These are phyloP conservation scores for Euphorbia schlechtendalii DNA, from an alignment of 441 rosid genomes.

Conservation along the genomic window DNA sequence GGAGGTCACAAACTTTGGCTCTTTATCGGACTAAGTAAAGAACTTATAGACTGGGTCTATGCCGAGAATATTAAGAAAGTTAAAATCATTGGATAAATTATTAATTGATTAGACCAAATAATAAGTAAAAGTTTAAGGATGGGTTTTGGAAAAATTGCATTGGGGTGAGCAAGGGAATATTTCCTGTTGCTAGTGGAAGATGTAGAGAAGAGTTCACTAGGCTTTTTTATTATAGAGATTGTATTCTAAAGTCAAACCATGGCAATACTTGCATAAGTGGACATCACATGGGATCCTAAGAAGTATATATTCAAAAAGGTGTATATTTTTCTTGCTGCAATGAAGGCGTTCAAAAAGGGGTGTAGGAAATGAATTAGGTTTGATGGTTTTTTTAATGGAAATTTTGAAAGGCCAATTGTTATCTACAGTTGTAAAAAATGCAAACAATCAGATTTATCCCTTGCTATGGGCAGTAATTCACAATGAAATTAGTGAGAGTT, in stretches of 20 bases:
- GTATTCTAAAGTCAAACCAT: not conserved
- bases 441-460: not conserved
- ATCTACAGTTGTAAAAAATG: not conserved
- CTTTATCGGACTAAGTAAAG: no score
- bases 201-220: not conserved
- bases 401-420: not conserved
- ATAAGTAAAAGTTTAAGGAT: no score
- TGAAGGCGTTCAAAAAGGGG: not conserved
- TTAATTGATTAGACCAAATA: no score
- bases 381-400: not conserved
- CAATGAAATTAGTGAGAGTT: not conserved
- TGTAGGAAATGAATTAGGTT: not conserved
- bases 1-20: no score
- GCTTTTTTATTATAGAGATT: not conserved
- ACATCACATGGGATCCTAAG: not conserved
- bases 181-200: no score
- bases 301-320: not conserved
- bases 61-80: no score
- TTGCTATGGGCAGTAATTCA: not conserved
- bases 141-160: no score
- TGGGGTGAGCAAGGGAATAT: no score
- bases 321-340: not conserved
- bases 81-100: no score
- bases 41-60: no score
- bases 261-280: not conserved